Evolutionary conservation across 495 filamentous ascomycete genomes (phyloP), one percentile per base, ranked within the genome.

Genomic region (Penicillium soppii): DNA sequence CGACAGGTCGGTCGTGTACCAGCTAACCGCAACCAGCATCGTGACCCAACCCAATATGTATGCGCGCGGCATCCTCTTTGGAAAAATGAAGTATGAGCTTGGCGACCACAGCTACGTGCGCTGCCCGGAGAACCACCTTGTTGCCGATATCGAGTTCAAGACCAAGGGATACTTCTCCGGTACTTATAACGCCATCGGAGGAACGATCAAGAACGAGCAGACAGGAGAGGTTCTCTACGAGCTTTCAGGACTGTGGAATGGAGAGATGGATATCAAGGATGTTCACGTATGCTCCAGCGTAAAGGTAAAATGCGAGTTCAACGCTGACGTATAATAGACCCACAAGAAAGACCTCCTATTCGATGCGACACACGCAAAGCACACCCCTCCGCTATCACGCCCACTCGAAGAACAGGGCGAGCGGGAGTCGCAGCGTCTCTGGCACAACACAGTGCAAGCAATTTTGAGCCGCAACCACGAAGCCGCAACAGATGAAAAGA

Each of bases 41-140:
- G 67, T 97, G 45, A 97, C 94, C 0, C 94, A 99, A 64, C 94
- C 94, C 6, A 99, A 99, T 68, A 99, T 99, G 92, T 99, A 99
- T 69, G 95, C 92, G 29, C 83, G 94, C 48, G 94, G 94, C 20
- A 97, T 99, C 48, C 75, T 99, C 10, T 97, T 99, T 61, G 94
- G 94, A 17, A 97, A 96, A 70, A 97, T 99, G 94, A 97, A 96
- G 69, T 99, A 97, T 70, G 94, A 99, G 72, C 81, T 99, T 16
- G 94, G 94, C 30, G 94, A 99, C 66, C 92, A 96, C 73, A 95
- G 91, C 70, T 90, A 87, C 58, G 88, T 97, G n/a, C 81, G 84
- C 52, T 99, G 92, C 68, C 88, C 94, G 1, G 95, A 97, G 66
- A 74, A 87, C 21, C 83, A 88, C 35, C 74, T 97, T 12, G 77